A percentile compares a stretch with the other conserved stretches of the same genome.
Evolutionary conservation across 495 filamentous ascomycete species (phyloP).

Genomic region (Talaromyces adpressus): DNA sequence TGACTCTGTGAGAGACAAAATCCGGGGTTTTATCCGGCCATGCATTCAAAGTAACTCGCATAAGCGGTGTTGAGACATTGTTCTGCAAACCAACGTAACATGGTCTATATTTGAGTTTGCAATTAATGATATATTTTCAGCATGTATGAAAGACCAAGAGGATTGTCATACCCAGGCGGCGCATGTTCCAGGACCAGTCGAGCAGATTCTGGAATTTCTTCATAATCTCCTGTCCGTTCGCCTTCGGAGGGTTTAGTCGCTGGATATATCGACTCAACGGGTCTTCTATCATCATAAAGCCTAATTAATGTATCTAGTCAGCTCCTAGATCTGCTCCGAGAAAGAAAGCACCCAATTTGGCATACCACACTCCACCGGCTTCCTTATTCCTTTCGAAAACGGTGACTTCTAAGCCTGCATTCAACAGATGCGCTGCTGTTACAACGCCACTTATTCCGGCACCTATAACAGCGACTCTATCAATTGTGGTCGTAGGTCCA

Average conservation of each 20-base stretch:
- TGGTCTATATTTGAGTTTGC: constrained; percentile 22
- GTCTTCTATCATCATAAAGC: constrained; percentile 51
- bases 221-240: constrained; percentile 17
- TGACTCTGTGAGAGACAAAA: constrained; percentile 46
- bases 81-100: constrained; percentile 57
- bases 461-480: constrained; percentile 58
- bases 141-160: background rate
- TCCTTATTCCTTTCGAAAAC: constrained; percentile 56
- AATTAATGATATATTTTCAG: too few relatives aligned
- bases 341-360: background rate
- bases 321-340: background rate
- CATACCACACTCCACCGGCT: constrained; percentile 57
- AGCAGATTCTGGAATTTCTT: constrained; percentile 17
- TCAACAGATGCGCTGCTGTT: constrained; percentile 54
- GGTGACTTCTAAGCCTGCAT: constrained; percentile 50
- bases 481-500: constrained; percentile 1
- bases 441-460: constrained; percentile 64
- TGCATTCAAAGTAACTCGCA: constrained; percentile 48
- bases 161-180: constrained; percentile 36
- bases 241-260: constrained; percentile 36
- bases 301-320: constrained; percentile 19
- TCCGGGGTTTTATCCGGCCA: constrained; percentile 54
- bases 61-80: constrained; percentile 57
- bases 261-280: constrained; percentile 52
- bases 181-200: constrained; percentile 33